phyloP scores from a whole-genome alignment of 768 basidiomycete genomes.

The Sarcodon sp. region DNA sequence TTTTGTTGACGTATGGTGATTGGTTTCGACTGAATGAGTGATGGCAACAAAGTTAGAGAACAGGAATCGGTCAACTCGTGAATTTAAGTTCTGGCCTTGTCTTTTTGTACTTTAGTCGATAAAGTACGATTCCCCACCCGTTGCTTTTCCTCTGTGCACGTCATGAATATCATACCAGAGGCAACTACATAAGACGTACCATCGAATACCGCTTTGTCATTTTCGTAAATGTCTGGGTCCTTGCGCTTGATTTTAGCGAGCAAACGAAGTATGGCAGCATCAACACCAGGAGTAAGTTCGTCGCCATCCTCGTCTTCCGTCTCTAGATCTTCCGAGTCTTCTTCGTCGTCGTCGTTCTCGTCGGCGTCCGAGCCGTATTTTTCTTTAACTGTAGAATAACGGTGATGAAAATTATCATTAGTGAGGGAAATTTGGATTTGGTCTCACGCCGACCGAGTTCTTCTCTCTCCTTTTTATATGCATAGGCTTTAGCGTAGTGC shows the following conservation, averaged over 20 bases:
- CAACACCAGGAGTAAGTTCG: conserved; percentile 85
- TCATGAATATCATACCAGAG: not conserved
- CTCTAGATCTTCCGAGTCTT: conserved; percentile 66
- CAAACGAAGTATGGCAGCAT: conserved; percentile 88
- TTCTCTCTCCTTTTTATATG: conserved; percentile 74
- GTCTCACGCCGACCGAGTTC: conserved; percentile 66
- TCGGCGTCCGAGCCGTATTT: conserved; percentile 75
- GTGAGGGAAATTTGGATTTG: not conserved
- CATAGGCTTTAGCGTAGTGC: conserved; percentile 72
- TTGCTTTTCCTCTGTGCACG: conserved; percentile 47
- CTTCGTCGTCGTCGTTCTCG: conserved; percentile 33
- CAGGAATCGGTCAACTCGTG: not conserved
- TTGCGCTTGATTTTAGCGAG: conserved; percentile 72
- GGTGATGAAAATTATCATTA: not conserved
- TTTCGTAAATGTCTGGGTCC: conserved; percentile 79
- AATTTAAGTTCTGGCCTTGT: conserved; percentile 29
- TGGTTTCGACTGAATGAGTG: conserved; percentile 41
- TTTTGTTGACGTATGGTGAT: conserved; percentile 65
- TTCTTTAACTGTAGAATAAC: conserved; percentile 52
- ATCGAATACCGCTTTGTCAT: conserved; percentile 59
- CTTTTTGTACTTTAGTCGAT: conserved; percentile 20
- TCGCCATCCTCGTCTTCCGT: conserved; percentile 92
- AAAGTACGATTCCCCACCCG: conserved; percentile 25
- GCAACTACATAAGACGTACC: conserved; percentile 29
- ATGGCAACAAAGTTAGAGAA: conserved; percentile 1